Base-by-base conservation (phyloP, 225 moss, liverwort and hornwort genomes). In the Marchantia polymorpha region DNA sequence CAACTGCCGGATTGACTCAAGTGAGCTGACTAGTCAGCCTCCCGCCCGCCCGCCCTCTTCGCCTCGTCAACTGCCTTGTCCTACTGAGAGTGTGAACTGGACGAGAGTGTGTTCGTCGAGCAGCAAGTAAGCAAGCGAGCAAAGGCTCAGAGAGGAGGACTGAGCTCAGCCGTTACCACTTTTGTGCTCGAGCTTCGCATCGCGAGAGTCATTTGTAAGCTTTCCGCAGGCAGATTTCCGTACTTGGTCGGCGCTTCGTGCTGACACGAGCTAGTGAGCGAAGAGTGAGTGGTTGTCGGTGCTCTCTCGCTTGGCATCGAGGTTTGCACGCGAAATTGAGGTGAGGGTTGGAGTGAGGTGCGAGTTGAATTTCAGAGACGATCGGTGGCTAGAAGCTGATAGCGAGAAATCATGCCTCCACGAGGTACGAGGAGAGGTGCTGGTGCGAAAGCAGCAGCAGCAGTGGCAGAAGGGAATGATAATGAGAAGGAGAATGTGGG, bases 401-500 rank as follows among this genome's bases (percentile, higher is more conserved):
- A 6, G 49, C 13, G 63, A 17, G 26, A 25, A 49, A 64, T 64
- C 64, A 64, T 65, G 77, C 77, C 65, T 49, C 77, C 77, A 11
- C 64, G 77, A 7, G 39, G 39, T 56, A 65, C 27, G 64, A 77
- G 26, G 49, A 77, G 27, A 47, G 46, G 14, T 61, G 52, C 75
- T 20, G 46, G 5, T 64, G 4, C 75, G 64, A 64, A 64, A 23
- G 64, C 23, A 64, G 64, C 64, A 12, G 22, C 10, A 7, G 54
- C 76, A 7, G 8, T n/a, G 75, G 15, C 74, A 12, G 78, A 79
- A 26, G 23, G 59, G 14, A 87, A 75, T 60, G 83, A 69, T 1
- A 68, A 69, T 12, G 90, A 91, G 79, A 92, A 90, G 76, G 93
- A 93, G 64, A 93, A 93, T 73, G 52, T 46, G 20, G 73, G 75